Percentiles rank a stretch among this genome's conserved stretches.
Evolutionary conservation across 1,284 basidiomycete genomes (phyloP).

Genomic region (Leccinum pachyderme): DNA sequence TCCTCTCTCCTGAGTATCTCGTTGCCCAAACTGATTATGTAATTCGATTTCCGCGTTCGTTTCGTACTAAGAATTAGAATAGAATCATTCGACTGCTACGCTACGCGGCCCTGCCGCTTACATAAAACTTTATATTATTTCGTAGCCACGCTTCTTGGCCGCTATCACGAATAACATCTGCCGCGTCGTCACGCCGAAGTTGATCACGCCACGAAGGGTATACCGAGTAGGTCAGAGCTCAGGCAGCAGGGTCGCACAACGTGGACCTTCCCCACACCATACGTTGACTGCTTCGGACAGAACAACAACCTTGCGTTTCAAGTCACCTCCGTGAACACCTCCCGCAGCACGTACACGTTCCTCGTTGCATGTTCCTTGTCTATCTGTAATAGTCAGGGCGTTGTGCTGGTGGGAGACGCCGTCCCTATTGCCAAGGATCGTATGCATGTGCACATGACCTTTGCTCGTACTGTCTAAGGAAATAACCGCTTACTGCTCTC

Average conservation of each 20-base stretch:
- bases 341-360: background rate
- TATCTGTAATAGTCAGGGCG: background rate
- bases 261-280: background rate
- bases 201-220: background rate
- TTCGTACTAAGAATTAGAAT: too few species aligned
- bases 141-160: too few species aligned
- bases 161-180: too few species aligned
- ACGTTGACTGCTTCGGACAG: background rate
- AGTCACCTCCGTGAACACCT: background rate
- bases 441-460: background rate
- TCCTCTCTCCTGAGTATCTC: background rate
- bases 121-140: too few species aligned
- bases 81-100: too few species aligned
- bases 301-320: background rate
- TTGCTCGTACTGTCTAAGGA: background rate
- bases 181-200: too few species aligned
- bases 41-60: too few species aligned
- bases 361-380: background rate
- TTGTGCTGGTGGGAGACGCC: background rate
- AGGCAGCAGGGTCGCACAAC: background rate
- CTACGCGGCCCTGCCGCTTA: too few species aligned
- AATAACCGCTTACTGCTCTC: background rate
- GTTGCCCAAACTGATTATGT: background rate
- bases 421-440: background rate
- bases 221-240: background rate